A percentile compares a stretch with the other conserved stretches of the same genome.
phyloP scores from a whole-genome alignment of 1,284 basidiomycete genomes.

The Caloboletus firmus region DNA sequence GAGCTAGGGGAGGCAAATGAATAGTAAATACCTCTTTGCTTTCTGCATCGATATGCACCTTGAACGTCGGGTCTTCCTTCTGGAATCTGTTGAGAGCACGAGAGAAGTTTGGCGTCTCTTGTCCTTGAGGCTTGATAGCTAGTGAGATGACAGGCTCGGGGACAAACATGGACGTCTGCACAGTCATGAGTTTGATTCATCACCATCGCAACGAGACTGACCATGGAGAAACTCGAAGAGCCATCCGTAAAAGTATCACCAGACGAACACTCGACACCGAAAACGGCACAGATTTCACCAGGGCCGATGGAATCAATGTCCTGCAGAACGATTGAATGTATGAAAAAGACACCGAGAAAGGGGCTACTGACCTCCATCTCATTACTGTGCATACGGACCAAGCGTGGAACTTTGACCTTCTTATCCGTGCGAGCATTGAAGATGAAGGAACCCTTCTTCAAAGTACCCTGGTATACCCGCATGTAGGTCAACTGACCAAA shows the following conservation, averaged over 20 bases:
- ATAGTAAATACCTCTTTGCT: conserved; percentile 75
- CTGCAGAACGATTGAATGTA: conserved; percentile 36
- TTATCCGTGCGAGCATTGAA: conserved; percentile 96
- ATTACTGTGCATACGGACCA: conserved; percentile 98
- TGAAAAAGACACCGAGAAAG: neutral
- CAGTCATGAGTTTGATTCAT: conserved; percentile 1
- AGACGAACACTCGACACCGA: conserved; percentile 97
- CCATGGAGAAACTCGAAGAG: conserved; percentile 85
- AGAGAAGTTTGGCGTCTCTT: conserved; percentile 95
- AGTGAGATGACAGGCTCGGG: conserved; percentile 98
- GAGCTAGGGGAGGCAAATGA: neutral
- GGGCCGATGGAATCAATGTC: conserved; percentile 94
- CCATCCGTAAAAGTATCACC: conserved; percentile 99
- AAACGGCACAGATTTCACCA: conserved; percentile 99
- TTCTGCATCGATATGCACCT: conserved; percentile 92
- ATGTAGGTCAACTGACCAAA: conserved; percentile 99
- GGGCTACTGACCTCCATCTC: conserved; percentile 84
- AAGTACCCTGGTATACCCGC: conserved; percentile 95
- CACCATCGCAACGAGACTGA: conserved; percentile 35
- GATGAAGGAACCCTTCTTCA: conserved; percentile 85
- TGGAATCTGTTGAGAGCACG: conserved; percentile 97
- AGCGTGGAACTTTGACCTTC: conserved; percentile 95
- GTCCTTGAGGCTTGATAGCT: conserved; percentile 87
- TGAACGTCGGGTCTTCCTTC: conserved; percentile 99
- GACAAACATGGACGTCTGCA: conserved; percentile 95